Percentiles rank a stretch among this genome's conserved stretches.
Evolutionary conservation across 768 basidiomycete genomes (phyloP).

Genomic region (Leccinum imitatum): DNA sequence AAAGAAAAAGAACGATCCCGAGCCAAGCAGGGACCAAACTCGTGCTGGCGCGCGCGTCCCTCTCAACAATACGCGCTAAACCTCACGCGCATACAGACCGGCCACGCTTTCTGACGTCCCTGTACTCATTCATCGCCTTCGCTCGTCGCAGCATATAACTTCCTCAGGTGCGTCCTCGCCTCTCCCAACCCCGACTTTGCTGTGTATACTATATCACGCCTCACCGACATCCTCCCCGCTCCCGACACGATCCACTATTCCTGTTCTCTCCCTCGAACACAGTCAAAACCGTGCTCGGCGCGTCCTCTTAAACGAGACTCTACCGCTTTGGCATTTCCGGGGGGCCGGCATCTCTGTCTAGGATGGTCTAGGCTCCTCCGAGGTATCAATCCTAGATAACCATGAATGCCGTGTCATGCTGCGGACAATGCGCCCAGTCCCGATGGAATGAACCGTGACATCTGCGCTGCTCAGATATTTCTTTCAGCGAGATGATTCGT

Average conservation of each 20-base stretch:
- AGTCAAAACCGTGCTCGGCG: not conserved
- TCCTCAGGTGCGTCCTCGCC: slow-evolving; percentile 20
- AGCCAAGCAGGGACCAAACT: slow-evolving; percentile 24
- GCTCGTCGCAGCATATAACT: slow-evolving; percentile 16
- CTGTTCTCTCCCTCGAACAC: slow-evolving; percentile 15
- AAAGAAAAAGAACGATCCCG: slow-evolving; percentile 21
- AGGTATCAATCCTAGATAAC: no score
- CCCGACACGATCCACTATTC: slow-evolving; percentile 20
- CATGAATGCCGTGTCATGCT: no score
- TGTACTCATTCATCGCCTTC: slow-evolving; percentile 15
- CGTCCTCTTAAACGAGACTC: no score
- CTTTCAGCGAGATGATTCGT: no score
- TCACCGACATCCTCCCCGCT: slow-evolving; percentile 21
- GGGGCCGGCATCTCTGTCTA: no score
- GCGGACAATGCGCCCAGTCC: no score
- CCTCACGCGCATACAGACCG: slow-evolving; percentile 13
- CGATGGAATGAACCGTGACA: no score
- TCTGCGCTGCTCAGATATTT: no score
- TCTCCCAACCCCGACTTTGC: slow-evolving; percentile 9
- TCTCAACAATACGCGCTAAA: slow-evolving; percentile 1
- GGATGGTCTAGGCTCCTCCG: no score
- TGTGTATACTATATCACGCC: slow-evolving; percentile 6
- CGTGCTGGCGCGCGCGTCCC: slow-evolving; percentile 12
- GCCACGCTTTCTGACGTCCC: slow-evolving; percentile 20
- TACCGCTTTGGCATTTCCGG: no score